Evolutionary conservation across 2,329 filamentous ascomycete species (phyloP).

Genomic region (Stylonectria norvegica): DNA sequence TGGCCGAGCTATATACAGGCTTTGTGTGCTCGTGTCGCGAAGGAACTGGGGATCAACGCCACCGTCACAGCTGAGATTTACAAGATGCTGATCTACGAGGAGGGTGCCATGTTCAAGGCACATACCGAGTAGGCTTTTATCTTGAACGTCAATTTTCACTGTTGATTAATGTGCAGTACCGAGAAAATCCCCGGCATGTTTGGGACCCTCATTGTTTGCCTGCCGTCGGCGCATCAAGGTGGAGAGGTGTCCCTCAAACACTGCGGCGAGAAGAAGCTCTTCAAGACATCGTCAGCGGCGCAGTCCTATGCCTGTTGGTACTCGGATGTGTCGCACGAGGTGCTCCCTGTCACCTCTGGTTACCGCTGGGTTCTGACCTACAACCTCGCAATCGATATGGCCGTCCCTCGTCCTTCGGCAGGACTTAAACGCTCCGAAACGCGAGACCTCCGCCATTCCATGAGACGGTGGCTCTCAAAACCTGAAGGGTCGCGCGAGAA

Average conservation of each 20-base stretch:
- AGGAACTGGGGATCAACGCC: slow-evolving; percentile 31
- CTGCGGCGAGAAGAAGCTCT: slow-evolving; percentile 28
- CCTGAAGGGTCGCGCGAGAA: not conserved
- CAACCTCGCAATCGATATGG: slow-evolving; percentile 39
- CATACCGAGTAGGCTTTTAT: slow-evolving; percentile 37
- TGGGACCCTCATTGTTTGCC: slow-evolving; percentile 46
- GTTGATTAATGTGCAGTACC: slow-evolving; percentile 31
- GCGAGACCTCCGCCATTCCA: slow-evolving; percentile 13
- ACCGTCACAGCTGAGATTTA: slow-evolving; percentile 36
- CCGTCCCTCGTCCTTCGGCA: slow-evolving; percentile 19
- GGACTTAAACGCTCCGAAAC: slow-evolving; percentile 7
- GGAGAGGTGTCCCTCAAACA: slow-evolving; percentile 43
- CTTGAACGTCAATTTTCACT: not conserved
- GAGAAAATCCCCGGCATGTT: slow-evolving; percentile 48
- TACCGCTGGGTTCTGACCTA: slow-evolving; percentile 51
- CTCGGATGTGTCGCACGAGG: slow-evolving; percentile 50
- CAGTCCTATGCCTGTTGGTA: slow-evolving; percentile 40
- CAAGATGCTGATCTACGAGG: slow-evolving; percentile 49
- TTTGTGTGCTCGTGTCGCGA: slow-evolving; percentile 22
- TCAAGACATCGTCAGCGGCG: slow-evolving; percentile 26
- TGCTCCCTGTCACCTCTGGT: slow-evolving; percentile 45
- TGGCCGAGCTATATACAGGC: slow-evolving; percentile 30
- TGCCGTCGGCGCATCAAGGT: slow-evolving; percentile 47
- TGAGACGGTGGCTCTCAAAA: slow-evolving; percentile 28
- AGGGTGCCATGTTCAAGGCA: slow-evolving; percentile 47